phyloP scores from a whole-genome alignment of 768 basidiomycete species.

The Inosperma sp. region DNA sequence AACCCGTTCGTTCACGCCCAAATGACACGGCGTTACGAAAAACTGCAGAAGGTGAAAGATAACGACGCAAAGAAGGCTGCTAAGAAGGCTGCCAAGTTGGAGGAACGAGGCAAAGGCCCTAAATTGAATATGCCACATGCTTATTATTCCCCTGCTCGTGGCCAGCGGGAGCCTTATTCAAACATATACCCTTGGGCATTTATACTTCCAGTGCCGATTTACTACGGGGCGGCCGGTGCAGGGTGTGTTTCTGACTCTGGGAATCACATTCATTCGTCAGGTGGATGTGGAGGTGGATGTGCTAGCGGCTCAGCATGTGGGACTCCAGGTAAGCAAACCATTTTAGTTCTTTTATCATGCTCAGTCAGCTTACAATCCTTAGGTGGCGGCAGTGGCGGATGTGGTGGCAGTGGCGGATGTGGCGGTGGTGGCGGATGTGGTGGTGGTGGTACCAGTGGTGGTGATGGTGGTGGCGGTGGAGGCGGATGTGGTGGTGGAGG shows the following conservation, averaged over 20 bases:
- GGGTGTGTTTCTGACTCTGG: constrained; percentile 24
- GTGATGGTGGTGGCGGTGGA: neutral
- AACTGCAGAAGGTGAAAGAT: constrained; percentile 3
- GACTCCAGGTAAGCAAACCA: neutral
- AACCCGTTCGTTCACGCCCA: constrained; percentile 13
- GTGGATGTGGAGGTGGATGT: constrained; percentile 7
- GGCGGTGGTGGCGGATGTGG: constrained; percentile 5
- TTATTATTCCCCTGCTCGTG: neutral
- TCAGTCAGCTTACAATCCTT: neutral
- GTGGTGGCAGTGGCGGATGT: neutral
- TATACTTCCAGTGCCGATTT: constrained; percentile 36
- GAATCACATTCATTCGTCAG: constrained; percentile 12
- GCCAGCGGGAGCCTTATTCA: neutral
- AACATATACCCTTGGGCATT: constrained; percentile 26
- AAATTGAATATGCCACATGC: constrained; percentile 6
- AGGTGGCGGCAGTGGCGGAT: neutral
- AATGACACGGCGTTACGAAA: constrained; percentile 5
- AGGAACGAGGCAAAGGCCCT: neutral
- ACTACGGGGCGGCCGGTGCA: constrained; percentile 12
- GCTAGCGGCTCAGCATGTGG: too few species aligned
- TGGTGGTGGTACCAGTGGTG: neutral
- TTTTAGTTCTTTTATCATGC: too few species aligned
- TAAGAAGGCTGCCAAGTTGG: constrained; percentile 19
- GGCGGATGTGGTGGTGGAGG: neutral
- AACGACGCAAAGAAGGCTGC: constrained; percentile 17